Evolutionary conservation across 2,329 filamentous ascomycete species (phyloP).

Genomic region (Colletotrichum shisoi): DNA sequence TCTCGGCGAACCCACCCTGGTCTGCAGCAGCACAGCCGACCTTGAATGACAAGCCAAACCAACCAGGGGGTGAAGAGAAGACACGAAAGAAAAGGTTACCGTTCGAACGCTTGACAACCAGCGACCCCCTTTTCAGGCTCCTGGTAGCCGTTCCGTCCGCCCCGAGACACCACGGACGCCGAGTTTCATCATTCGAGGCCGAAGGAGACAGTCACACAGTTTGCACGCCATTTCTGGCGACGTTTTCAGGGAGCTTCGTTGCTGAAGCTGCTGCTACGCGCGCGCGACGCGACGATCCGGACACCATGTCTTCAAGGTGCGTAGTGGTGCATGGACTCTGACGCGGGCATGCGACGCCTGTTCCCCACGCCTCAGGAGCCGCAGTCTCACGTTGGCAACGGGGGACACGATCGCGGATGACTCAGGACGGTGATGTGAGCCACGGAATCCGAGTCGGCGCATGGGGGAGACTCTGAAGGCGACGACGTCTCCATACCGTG

Average conservation of each 20-base stretch:
- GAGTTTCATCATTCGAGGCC: background rate
- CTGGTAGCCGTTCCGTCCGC: conserved; percentile 1
- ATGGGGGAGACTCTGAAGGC: no score
- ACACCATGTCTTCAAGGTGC: conserved; percentile 38
- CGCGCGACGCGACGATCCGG: conserved; percentile 14
- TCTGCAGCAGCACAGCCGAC: conserved; percentile 9
- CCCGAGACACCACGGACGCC: background rate
- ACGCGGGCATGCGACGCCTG: background rate
- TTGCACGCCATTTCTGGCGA: background rate
- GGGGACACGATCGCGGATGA: background rate
- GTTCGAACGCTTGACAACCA: background rate
- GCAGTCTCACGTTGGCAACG: background rate
- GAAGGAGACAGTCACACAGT: background rate
- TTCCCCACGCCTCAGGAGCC: background rate
- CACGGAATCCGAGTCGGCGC: background rate
- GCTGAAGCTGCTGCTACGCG: conserved; percentile 1
- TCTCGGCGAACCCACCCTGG: conserved; percentile 15
- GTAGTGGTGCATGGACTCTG: conserved; percentile 10
- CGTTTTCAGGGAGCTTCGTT: background rate
- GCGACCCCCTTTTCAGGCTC: background rate
- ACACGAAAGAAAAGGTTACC: background rate
- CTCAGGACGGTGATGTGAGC: no score
- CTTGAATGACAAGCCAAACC: conserved; percentile 5
- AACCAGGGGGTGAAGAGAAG: conserved; percentile 11
- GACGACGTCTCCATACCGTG: background rate